These are phyloP conservation scores for Talaromyces proteolyticus DNA, from an alignment of 495 filamentous ascomycete species.

Conservation along the genomic window DNA sequence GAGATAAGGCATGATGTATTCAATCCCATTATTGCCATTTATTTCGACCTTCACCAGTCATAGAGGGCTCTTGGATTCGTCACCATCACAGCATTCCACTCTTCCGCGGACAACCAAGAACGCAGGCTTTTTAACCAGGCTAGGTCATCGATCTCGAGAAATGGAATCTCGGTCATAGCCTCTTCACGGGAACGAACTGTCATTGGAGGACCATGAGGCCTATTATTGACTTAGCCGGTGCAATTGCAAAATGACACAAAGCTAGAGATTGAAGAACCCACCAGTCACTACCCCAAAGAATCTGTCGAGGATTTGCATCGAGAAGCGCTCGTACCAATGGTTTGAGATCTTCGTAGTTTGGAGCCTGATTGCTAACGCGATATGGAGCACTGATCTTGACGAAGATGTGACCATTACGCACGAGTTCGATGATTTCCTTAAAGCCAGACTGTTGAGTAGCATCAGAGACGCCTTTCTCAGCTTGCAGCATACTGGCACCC, in stretches of 20 bases:
- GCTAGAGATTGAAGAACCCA: conserved; percentile 1
- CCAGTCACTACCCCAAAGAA: conserved; percentile 24
- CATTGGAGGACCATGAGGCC: conserved; percentile 19
- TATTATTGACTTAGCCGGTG: background rate
- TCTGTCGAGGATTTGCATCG: conserved; percentile 12
- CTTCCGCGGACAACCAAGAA: conserved; percentile 15
- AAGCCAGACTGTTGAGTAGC: conserved; percentile 13
- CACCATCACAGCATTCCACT: conserved; percentile 19
- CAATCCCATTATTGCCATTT: too few species aligned
- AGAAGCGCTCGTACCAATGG: conserved; percentile 14
- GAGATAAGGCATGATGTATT: background rate
- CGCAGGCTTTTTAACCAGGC: conserved; percentile 18
- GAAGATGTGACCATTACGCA: conserved; percentile 14
- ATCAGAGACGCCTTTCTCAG: conserved; percentile 4
- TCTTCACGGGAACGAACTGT: conserved; percentile 16
- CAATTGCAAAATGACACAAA: background rate
- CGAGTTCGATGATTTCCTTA: conserved; percentile 13
- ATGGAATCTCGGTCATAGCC: conserved; percentile 14
- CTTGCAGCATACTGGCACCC: conserved; percentile 12
- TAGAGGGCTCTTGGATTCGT: conserved; percentile 12
- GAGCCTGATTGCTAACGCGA: conserved; percentile 13
- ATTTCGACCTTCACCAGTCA: conserved; percentile 10
- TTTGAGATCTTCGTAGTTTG: conserved; percentile 14
- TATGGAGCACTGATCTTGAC: conserved; percentile 22
- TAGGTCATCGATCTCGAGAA: conserved; percentile 16